A percentile compares a stretch with the other conserved stretches of the same genome.
Evolutionary conservation across 331 rosid genomes (phyloP).

Genomic region (Rhamnella rubrinervis): DNA sequence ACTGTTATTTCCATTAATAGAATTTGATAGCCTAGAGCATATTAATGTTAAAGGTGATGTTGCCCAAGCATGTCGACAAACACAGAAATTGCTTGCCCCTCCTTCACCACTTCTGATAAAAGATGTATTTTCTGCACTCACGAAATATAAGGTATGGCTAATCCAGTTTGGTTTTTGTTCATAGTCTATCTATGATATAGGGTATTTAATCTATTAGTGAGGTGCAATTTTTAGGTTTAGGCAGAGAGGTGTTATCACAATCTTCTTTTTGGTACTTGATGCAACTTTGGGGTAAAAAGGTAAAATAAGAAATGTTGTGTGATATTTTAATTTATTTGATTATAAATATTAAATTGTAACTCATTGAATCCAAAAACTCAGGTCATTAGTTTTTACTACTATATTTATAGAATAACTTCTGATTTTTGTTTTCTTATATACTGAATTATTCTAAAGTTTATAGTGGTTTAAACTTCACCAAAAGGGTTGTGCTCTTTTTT

Average conservation of each 20-base stretch:
- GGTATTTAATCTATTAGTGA: not conserved
- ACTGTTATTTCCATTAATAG: slow-evolving; percentile 15
- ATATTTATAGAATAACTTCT: not conserved
- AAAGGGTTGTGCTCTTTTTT: too few relatives aligned
- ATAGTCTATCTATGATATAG: not conserved
- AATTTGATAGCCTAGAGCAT: slow-evolving; percentile 30
- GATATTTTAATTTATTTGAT: too few relatives aligned
- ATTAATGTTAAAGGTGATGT: slow-evolving; percentile 76
- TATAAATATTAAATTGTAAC: too few relatives aligned
- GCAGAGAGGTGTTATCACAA: too few relatives aligned
- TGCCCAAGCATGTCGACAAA: slow-evolving; percentile 89
- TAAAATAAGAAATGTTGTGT: too few relatives aligned
- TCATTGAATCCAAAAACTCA: too few relatives aligned
- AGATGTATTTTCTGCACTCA: slow-evolving; percentile 69
- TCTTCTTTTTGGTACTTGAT: too few relatives aligned
- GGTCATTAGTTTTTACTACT: too few relatives aligned
- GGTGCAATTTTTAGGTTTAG: too few relatives aligned
- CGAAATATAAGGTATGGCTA: slow-evolving; percentile 65
- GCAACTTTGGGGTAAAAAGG: too few relatives aligned
- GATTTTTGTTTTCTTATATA: not conserved
- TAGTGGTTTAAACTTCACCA: too few relatives aligned
- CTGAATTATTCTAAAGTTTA: too few relatives aligned
- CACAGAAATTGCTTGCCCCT: slow-evolving; percentile 82
- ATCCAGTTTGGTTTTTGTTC: slow-evolving; percentile 16
- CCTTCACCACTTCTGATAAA: slow-evolving; percentile 74